Evolutionary conservation across 1,284 basidiomycete species (phyloP).

Genomic region (Heterobasidion irregulare): DNA sequence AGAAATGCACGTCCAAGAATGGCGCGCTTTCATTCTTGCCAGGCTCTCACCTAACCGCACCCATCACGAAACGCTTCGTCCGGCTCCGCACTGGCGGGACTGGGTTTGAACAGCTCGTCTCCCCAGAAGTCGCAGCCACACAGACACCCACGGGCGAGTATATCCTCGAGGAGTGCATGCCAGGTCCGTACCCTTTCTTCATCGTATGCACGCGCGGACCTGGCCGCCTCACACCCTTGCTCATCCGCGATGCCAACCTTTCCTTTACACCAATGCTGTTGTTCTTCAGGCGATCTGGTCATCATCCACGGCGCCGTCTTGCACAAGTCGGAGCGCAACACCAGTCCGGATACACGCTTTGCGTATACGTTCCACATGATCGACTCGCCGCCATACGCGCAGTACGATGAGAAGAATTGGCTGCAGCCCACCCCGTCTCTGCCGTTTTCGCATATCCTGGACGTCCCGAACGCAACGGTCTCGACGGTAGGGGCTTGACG

Average conservation of each 20-base stretch:
- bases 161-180: constrained; percentile 64
- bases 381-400: constrained; percentile 55
- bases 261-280: not conserved
- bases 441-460: constrained; percentile 75
- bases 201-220: too few relatives aligned
- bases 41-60: constrained; percentile 74
- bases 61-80: constrained; percentile 78
- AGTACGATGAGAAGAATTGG: constrained; percentile 81
- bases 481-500: constrained; percentile 4
- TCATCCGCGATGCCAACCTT: not conserved
- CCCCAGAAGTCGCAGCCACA: constrained; percentile 33
- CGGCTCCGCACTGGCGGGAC: constrained; percentile 68
- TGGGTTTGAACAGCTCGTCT: constrained; percentile 60
- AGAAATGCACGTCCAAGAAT: constrained; percentile 77
- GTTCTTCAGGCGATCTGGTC: constrained; percentile 64
- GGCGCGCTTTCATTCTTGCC: constrained; percentile 90
- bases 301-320: constrained; percentile 86
- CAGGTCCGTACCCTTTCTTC: constrained; percentile 39
- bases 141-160: constrained; percentile 44
- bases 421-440: constrained; percentile 76
- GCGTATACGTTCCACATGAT: constrained; percentile 96
- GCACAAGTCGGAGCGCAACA: constrained; percentile 84
- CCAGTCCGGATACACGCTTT: constrained; percentile 64
- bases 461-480: constrained; percentile 21
- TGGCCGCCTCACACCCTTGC: too few relatives aligned